A percentile compares a stretch with the other conserved stretches of the same genome.
These are phyloP conservation scores for Xylaria sp. DNA, from an alignment of 2,329 filamentous ascomycete species.

Conservation along the genomic window DNA sequence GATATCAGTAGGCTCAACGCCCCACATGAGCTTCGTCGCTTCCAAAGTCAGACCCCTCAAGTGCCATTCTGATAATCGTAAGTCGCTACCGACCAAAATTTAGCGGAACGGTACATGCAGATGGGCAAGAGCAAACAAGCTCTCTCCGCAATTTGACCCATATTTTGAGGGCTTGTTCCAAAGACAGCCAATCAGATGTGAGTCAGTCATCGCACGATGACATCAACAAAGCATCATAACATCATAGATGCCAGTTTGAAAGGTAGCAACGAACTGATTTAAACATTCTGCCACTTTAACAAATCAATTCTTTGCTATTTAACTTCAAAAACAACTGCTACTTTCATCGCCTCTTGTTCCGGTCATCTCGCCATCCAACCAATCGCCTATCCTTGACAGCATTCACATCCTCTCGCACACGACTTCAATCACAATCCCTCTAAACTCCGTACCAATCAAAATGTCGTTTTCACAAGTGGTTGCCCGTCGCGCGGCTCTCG, in stretches of 20 bases:
- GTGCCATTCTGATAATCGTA: neutral
- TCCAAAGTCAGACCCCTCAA: neutral
- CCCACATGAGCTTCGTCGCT: slow-evolving; percentile 19
- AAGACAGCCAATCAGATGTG: slow-evolving; percentile 19
- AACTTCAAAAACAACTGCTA: neutral
- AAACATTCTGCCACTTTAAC: neutral
- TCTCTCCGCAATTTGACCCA: slow-evolving; percentile 27
- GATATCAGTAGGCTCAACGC: neutral
- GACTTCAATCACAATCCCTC: neutral
- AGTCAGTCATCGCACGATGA: slow-evolving; percentile 20
- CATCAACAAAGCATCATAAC: slow-evolving; percentile 32
- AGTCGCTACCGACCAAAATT: slow-evolving; percentile 13
- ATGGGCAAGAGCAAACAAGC: neutral
- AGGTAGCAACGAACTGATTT: neutral
- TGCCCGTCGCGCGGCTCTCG: slow-evolving; percentile 56
- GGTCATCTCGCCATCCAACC: neutral
- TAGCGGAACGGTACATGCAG: slow-evolving; percentile 15
- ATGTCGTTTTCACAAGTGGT: slow-evolving; percentile 67
- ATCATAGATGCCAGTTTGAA: slow-evolving; percentile 1
- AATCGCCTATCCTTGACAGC: neutral
- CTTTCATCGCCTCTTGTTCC: neutral
- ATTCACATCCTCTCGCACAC: neutral
- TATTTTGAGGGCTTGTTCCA: neutral
- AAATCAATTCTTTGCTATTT: slow-evolving; percentile 2
- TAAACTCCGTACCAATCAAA: slow-evolving; percentile 3